These are phyloP conservation scores for Centella asiatica DNA, from an alignment of 129 eudicot genomes.

Conservation along the genomic window DNA sequence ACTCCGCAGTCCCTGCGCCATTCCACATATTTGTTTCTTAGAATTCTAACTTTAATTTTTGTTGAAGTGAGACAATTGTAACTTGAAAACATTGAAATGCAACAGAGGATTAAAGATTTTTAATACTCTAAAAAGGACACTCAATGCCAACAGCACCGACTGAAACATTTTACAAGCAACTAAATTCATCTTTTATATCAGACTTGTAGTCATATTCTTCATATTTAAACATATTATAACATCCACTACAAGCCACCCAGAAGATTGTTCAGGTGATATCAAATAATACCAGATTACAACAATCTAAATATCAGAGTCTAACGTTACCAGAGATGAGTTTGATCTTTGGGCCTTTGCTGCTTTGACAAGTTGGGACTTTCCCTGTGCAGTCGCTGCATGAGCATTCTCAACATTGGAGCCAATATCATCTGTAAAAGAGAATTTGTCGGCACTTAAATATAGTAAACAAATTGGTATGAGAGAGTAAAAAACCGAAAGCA, in stretches of 20 bases:
- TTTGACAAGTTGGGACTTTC: constrained; percentile 67
- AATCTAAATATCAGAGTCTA: neutral
- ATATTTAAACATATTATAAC: neutral
- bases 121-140: too few species aligned
- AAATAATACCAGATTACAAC: neutral
- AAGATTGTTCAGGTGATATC: neutral
- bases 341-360: constrained; percentile 84
- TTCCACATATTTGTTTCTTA: too few species aligned
- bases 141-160: too few species aligned
- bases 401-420: constrained; percentile 72
- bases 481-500: too few species aligned
- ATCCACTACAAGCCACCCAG: neutral
- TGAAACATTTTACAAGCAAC: too few species aligned
- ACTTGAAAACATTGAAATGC: too few species aligned
- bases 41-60: too few species aligned
- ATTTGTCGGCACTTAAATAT: constrained; percentile 4
- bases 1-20: too few species aligned
- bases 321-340: constrained; percentile 79
- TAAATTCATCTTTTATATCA: too few species aligned
- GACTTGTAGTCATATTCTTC: too few species aligned
- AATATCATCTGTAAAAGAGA: constrained; percentile 51
- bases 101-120: too few species aligned
- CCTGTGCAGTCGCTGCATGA: constrained; percentile 88
- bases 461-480: neutral
- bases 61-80: too few species aligned